Conservation (phyloP, 495 filamentous ascomycete genomes). For the Lasiosphaeria hispida region DNA sequence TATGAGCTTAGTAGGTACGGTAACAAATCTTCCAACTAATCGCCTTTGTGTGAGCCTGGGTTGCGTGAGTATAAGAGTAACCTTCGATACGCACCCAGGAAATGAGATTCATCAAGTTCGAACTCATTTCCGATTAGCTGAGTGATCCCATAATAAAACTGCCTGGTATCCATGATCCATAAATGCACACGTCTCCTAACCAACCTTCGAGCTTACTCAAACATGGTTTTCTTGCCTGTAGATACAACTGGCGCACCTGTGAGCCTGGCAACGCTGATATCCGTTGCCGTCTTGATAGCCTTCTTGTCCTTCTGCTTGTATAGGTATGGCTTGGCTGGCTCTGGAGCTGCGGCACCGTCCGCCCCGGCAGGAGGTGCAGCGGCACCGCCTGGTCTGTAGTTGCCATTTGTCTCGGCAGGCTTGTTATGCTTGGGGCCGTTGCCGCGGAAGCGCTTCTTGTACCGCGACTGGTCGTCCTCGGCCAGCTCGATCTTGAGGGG, state of each 20-base stretch:
- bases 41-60: no score
- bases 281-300: constrained; percentile 30
- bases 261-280: constrained; percentile 47
- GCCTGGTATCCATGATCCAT: neutral
- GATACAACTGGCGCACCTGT: constrained; percentile 76
- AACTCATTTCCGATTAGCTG: no score
- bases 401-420: no score
- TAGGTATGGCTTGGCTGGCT: constrained; percentile 11
- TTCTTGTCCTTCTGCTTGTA: constrained; percentile 29
- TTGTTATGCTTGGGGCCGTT: constrained; percentile 50
- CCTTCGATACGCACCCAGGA: no score
- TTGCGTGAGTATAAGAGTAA: no score
- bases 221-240: constrained; percentile 81
- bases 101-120: no score
- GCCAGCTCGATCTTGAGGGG: constrained; percentile 86
- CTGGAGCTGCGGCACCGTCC: constrained; percentile 9
- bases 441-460: constrained; percentile 83
- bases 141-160: no score
- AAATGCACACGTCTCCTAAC: neutral
- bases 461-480: constrained; percentile 79
- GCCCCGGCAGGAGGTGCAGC: no score
- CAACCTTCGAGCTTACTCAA: constrained; percentile 53
- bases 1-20: no score
- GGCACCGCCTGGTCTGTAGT: neutral
- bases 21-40: no score